Evolutionary conservation across 1,284 basidiomycete species (phyloP).

Genomic region (Gymnopus androsaceus): DNA sequence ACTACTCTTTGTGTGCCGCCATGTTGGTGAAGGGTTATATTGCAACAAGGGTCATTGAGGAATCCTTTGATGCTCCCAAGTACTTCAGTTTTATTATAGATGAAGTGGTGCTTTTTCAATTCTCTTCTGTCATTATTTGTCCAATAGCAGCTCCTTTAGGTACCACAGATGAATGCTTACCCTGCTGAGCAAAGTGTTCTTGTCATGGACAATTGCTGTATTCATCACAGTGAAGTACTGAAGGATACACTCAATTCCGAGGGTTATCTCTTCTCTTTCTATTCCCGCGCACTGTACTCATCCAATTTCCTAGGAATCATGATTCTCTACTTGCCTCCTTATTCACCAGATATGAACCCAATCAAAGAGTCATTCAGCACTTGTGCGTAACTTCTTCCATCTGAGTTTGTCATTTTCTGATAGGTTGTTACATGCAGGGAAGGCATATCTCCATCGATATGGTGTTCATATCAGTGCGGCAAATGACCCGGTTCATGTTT

Average conservation of each 20-base stretch:
- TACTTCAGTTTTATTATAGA: not conserved
- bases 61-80: not conserved
- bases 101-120: not conserved
- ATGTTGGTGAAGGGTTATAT: not conserved
- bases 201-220: too few species aligned
- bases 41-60: not conserved
- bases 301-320: constrained; percentile 1
- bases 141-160: not conserved
- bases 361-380: constrained; percentile 10
- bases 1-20: too few species aligned
- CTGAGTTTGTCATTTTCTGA: too few species aligned
- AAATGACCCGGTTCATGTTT: not conserved
- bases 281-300: not conserved
- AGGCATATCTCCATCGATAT: not conserved
- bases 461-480: not conserved
- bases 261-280: not conserved
- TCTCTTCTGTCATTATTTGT: not conserved
- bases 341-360: constrained; percentile 10
- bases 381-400: too few species aligned
- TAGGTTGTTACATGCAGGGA: too few species aligned
- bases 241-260: not conserved
- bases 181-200: not conserved
- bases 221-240: not conserved
- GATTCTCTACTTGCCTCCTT: constrained; percentile 10
- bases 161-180: constrained; percentile 5